Conservation (phyloP, 257 asterid species). For the Ophiorrhiza pumila region DNA sequence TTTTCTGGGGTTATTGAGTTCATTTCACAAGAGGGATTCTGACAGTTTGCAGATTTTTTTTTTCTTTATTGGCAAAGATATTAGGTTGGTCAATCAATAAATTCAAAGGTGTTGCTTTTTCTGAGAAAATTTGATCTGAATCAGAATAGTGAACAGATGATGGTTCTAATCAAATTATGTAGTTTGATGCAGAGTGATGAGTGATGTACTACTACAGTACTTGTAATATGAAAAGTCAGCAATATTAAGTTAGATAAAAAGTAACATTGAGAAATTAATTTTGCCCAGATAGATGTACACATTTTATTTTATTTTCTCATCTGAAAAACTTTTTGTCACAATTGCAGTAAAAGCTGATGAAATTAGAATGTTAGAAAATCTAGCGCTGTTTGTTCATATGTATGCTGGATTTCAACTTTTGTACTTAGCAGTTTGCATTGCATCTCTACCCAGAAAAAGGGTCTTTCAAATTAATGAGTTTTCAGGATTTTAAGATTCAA, state of each 20-base stretch:
- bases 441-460: background rate
- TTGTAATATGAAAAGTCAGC: background rate
- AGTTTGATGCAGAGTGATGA: background rate
- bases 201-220: background rate
- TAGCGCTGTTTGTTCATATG: background rate
- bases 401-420: background rate
- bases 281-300: background rate
- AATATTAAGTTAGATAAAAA: background rate
- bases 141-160: background rate
- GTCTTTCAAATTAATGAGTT: background rate
- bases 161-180: conserved; percentile 6
- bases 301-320: background rate
- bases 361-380: background rate
- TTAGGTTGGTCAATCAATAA: conserved; percentile 9
- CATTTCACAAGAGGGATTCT: background rate
- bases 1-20: background rate
- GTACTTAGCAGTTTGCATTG: too few relatives aligned
- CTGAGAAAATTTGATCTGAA: conserved; percentile 6
- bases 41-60: background rate
- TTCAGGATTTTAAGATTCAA: background rate
- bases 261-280: background rate
- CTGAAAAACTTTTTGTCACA: conserved; percentile 1
- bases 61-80: too few relatives aligned
- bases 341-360: background rate
- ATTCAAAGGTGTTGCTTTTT: conserved; percentile 15